Base-by-base conservation (phyloP, 768 basidiomycete species). In the Mycena indigotica region DNA sequence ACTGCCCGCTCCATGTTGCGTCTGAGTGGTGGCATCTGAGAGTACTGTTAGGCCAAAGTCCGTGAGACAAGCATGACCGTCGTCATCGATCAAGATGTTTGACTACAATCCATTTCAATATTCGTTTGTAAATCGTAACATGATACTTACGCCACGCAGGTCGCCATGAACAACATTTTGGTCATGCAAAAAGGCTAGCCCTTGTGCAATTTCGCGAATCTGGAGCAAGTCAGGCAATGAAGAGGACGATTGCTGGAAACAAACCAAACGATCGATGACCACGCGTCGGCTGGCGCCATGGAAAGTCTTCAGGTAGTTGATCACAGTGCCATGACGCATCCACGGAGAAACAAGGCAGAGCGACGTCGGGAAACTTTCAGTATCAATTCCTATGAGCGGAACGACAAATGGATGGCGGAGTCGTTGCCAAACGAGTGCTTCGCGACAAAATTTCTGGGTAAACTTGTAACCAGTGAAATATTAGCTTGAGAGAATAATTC, bases 321-420 rank as follows among this genome's bases (percentile, higher is more conserved):
- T 62, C 3, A 66, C 57, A 3, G 62, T 67, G 1, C 69, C 67
- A 49, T 70, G 59, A 13, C 48, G 17, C 65, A 66, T 65, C 57
- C 61, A 66, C 2, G 64, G 65, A 15, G 64, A 65, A 40, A 66
- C 52, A 15, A 66, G 28, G 32, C 62, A 63, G 26, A 59, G 49
- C 4, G 26, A 28, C 10, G 60, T 52, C 17, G 24, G 15, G 46
- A 65, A 65, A 3, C 46, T 21, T 16, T 55, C 53, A 30, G 30
- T 52, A 30, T 53, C 46, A 16, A 65, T 56, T 3, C 64, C 64
- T 23, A 54, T 50, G 32, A 65, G 60, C 4, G 62, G 62, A 5
- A 65, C 40, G 5, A 65, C 55, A 40, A 57, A 53, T 15, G 49
- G 53, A 48, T 63, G 57, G 35, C 48, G 29, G 17, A 65, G 51